Evolutionary conservation across 2,329 filamentous ascomycete species (phyloP).

Genomic region (Penicillium thymicola): DNA sequence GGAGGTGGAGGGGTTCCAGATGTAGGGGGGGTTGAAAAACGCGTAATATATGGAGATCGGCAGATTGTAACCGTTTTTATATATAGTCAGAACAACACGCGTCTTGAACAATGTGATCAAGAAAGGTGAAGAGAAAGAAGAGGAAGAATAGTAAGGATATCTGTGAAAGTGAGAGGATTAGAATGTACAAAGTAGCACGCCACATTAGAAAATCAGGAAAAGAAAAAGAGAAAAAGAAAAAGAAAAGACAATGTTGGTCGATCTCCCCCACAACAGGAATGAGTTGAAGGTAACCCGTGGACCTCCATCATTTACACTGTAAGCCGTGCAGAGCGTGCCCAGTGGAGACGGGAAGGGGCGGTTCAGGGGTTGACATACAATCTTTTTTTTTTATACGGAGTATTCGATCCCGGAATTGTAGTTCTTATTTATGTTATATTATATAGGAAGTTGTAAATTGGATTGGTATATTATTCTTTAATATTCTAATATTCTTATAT

Average conservation of each 20-base stretch:
- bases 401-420: not conserved
- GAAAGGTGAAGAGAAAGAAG: not conserved
- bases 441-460: too few relatives aligned
- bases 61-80: slow-evolving; percentile 10
- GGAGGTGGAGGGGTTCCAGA: slow-evolving; percentile 15
- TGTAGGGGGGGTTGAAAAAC: slow-evolving; percentile 19
- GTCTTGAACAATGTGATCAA: not conserved
- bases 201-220: not conserved
- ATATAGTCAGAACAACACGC: not conserved
- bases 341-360: slow-evolving; percentile 24
- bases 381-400: not conserved
- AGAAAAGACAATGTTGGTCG: slow-evolving; percentile 12
- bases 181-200: not conserved
- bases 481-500: too few relatives aligned
- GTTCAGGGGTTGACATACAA: slow-evolving; percentile 22
- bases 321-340: slow-evolving; percentile 11
- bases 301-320: not conserved
- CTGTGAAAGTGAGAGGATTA: not conserved
- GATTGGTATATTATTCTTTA: too few relatives aligned
- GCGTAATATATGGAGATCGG: slow-evolving; percentile 17
- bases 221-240: slow-evolving; percentile 1
- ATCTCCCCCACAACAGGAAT: slow-evolving; percentile 24
- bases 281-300: slow-evolving; percentile 7
- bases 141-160: not conserved
- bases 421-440: too few relatives aligned